Evolutionary conservation across 2,329 filamentous ascomycete species (phyloP).

Genomic region (Eutypa lata): DNA sequence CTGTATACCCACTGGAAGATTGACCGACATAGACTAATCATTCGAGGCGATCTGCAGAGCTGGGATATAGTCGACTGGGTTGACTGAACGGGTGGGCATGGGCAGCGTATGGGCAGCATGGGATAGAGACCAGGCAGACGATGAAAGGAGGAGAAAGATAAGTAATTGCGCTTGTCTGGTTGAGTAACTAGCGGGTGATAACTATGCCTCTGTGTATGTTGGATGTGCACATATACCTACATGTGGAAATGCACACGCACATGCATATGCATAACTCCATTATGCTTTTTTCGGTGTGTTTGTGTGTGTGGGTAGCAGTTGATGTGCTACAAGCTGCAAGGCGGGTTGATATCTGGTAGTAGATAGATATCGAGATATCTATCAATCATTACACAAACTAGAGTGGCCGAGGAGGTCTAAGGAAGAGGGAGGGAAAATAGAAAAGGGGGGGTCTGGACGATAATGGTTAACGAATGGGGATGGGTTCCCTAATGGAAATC

Average conservation of each 20-base stretch:
- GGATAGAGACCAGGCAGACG: too few species aligned
- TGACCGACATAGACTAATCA: conserved; percentile 65
- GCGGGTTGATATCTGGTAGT: background rate
- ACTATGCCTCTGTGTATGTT: too few species aligned
- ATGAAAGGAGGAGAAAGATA: background rate
- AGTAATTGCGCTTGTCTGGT: background rate
- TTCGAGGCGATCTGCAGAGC: conserved; percentile 60
- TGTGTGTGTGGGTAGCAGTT: background rate
- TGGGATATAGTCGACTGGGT: conserved; percentile 65
- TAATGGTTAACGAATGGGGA: background rate
- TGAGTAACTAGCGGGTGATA: background rate
- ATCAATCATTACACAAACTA: background rate
- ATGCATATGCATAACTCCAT: too few species aligned
- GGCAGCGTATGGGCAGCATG: too few species aligned
- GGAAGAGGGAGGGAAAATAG: too few species aligned
- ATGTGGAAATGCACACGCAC: too few species aligned
- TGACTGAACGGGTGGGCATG: conserved; percentile 22
- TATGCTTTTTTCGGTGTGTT: too few species aligned
- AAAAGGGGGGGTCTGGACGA: too few species aligned
- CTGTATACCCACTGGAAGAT: conserved; percentile 67
- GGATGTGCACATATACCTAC: too few species aligned
- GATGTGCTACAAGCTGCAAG: background rate
- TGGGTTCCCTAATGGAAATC: background rate
- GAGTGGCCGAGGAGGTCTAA: background rate
- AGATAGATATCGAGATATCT: too few species aligned